Evolutionary conservation across 2,329 filamentous ascomycete species (phyloP), one percentile per base, ranked within the genome.

Genomic region (Fusarium graminum): DNA sequence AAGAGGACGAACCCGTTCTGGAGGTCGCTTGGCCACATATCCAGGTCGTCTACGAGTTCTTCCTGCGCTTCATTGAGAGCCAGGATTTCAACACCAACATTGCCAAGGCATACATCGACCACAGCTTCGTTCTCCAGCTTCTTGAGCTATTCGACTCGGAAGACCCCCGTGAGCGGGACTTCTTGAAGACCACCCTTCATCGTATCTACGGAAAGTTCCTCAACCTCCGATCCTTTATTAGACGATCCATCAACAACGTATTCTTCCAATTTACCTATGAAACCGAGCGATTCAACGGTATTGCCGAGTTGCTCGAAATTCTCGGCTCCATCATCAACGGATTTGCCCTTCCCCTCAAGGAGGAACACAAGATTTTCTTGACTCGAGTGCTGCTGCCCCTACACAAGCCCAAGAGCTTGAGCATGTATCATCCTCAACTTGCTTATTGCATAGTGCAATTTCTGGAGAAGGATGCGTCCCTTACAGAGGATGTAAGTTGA

Each of bases 71-170:
- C 80, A 99, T 99, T 72, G 95, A 99, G 80, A 98, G 95, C 80
- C 95, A 97, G 78, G 95, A 99, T 79, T 99, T 99, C 86, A 99
- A 98, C 83, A 99, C 95, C 71, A 99, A 99, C 80, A 97, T 97
- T 74, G 95, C 95, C 71, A 99, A 99, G 82, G 92, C 94, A 64
- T 97, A 97, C 79, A 99, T 99, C 77, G 95, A 99, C 76, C 95
- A 99, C 79, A 92, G 92, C 77, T 99, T 99, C 76, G 95, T 99
- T 43, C 86, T 99, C 63, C 93, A 96, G 83, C 85, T 99, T 63
- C 87, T 99, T n/a, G 95, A 99, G 79, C 84, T 99, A 22, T 99
- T 99, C 77, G 95, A 99, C 77, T 99, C 95, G 0, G 95, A 99
- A 81, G 95, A 99, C 74, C 95, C 95, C 3, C 87, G 95, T 64